phyloP scores from a whole-genome alignment of 371 early-diverging fungal genomes.

The Dinochytrium kinnereticum region DNA sequence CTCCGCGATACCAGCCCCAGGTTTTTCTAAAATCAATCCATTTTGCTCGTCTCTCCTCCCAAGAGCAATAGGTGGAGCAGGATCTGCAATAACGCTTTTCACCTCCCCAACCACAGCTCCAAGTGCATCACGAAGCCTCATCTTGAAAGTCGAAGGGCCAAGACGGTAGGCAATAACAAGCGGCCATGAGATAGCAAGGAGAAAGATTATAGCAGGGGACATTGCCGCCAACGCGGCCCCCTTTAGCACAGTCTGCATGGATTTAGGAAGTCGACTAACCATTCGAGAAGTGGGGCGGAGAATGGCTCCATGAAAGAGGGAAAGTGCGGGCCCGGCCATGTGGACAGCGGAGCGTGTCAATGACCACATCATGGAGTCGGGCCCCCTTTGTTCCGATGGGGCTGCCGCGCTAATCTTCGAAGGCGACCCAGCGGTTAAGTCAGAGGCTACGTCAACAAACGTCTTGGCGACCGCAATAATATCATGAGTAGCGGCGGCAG shows the following conservation, averaged over 20 bases:
- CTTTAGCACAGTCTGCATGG: not conserved
- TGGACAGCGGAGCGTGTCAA: not conserved
- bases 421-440: not conserved
- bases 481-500: not conserved
- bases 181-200: not conserved
- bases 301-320: not conserved
- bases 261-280: not conserved
- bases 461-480: conserved; percentile 2
- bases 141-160: not conserved
- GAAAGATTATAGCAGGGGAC: not conserved
- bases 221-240: not conserved
- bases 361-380: not conserved
- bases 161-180: not conserved
- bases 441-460: conserved; percentile 1
- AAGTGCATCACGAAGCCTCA: not conserved
- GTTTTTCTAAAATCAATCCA: no score
- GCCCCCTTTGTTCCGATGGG: not conserved
- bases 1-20: no score
- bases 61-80: no score
- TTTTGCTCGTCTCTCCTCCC: no score
- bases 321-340: not conserved
- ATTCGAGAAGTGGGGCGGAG: not conserved
- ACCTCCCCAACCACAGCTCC: not conserved
- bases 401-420: not conserved
- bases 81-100: no score